Evolutionary conservation across 768 basidiomycete species (phyloP).

Genomic region (Tremella yokohamensis): DNA sequence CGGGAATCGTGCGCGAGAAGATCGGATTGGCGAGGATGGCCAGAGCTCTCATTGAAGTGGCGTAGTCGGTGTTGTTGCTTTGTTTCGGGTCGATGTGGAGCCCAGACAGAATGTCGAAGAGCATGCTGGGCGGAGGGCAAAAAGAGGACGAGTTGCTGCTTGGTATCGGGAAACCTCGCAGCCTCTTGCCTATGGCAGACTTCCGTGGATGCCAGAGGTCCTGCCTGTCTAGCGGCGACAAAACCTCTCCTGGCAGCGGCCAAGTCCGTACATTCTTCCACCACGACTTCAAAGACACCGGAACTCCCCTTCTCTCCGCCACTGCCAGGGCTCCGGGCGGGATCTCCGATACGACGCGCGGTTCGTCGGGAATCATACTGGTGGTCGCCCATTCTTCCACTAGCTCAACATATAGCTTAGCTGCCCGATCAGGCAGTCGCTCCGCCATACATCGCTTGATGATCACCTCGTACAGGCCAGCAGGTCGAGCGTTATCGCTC

Average conservation of each 20-base stretch:
- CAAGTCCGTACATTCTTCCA: conserved; percentile 46
- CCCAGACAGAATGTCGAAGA: conserved; percentile 38
- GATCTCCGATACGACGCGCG: neutral
- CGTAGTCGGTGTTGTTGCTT: conserved; percentile 19
- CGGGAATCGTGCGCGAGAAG: conserved; percentile 45
- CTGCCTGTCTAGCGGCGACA: conserved; percentile 43
- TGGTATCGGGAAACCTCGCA: conserved; percentile 46
- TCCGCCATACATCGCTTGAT: conserved; percentile 32
- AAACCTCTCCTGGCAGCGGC: conserved; percentile 43
- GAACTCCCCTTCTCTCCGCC: neutral
- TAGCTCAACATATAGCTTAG: conserved; percentile 47
- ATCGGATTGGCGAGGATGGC: conserved; percentile 49
- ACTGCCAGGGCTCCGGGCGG: neutral
- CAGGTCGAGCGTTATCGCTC: conserved; percentile 24
- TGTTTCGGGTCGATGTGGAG: conserved; percentile 25
- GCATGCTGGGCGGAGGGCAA: too few species aligned
- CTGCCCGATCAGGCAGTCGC: conserved; percentile 36
- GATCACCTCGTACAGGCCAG: conserved; percentile 28
- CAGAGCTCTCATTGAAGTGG: conserved; percentile 42
- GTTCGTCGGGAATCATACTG: neutral
- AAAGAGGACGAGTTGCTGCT: too few species aligned
- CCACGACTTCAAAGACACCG: conserved; percentile 32
- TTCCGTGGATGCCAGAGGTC: conserved; percentile 49
- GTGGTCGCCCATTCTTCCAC: conserved; percentile 51
- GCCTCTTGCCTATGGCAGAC: conserved; percentile 39